A percentile compares a stretch with the other conserved stretches of the same genome.
Conservation (phyloP, 202 grass and related monocot genomes). For the Panicum hallii region DNA sequence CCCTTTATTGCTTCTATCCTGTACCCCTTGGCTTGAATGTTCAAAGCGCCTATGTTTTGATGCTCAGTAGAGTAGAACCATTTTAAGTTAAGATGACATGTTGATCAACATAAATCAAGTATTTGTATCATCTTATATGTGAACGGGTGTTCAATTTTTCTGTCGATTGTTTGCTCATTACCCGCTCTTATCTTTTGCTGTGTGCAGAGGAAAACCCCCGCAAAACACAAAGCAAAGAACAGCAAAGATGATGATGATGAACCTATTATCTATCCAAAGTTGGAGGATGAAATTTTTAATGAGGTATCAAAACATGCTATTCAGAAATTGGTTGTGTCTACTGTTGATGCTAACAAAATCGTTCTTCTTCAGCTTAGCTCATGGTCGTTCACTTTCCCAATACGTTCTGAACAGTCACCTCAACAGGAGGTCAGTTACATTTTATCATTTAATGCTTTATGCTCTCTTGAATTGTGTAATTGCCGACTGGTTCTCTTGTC, state of each 20-base stretch:
- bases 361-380: conserved; percentile 65
- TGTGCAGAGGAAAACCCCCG: conserved; percentile 53
- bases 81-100: background rate
- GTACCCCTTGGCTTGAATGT: background rate
- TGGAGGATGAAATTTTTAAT: conserved; percentile 85
- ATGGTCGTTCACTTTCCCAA: conserved; percentile 84
- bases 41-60: background rate
- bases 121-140: background rate
- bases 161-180: background rate
- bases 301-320: conserved; percentile 53
- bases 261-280: conserved; percentile 71
- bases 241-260: conserved; percentile 55
- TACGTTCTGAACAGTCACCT: conserved; percentile 57
- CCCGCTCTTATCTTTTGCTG: background rate
- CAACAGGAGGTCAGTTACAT: conserved; percentile 63
- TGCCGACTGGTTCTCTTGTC: background rate
- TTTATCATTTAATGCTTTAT: conserved; percentile 14
- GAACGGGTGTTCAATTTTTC: background rate
- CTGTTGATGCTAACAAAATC: conserved; percentile 23
- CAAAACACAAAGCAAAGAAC: conserved; percentile 56
- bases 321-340: background rate
- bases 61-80: conserved; percentile 6
- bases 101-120: background rate
- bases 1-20: background rate
- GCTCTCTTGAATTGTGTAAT: conserved; percentile 6